Percentiles rank a stretch among this genome's conserved stretches.
Conservation (phyloP, 192 early-diverging fungal species). For the Mortierella alpina region DNA sequence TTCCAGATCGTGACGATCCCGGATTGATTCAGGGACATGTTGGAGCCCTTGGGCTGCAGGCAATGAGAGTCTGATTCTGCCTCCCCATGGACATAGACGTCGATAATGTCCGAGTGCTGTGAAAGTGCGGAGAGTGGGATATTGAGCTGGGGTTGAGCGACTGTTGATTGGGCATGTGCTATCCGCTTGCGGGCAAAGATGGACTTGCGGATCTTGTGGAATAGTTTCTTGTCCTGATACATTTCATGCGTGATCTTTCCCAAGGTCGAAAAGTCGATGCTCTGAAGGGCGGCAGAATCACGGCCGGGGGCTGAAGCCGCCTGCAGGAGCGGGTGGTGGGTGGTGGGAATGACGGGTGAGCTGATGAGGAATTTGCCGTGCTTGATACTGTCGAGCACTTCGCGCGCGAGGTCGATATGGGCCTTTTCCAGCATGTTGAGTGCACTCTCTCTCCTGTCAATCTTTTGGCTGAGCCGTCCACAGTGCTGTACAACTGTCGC, state of each 20-base stretch:
- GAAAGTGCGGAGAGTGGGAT: slow-evolving; percentile 29
- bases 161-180: neutral
- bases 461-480: slow-evolving; percentile 55
- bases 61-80: neutral
- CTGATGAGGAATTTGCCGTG: slow-evolving; percentile 17
- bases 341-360: slow-evolving; percentile 1
- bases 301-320: slow-evolving; percentile 1
- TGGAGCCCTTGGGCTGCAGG: slow-evolving; percentile 12
- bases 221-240: slow-evolving; percentile 32
- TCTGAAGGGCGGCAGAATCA: slow-evolving; percentile 1
- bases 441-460: slow-evolving; percentile 54
- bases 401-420: slow-evolving; percentile 58
- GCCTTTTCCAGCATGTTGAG: slow-evolving; percentile 60
- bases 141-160: slow-evolving; percentile 29
- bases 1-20: slow-evolving; percentile 49
- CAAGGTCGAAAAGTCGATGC: slow-evolving; percentile 10
- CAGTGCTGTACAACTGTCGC: slow-evolving; percentile 64
- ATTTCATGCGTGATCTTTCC: slow-evolving; percentile 26
- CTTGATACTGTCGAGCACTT: slow-evolving; percentile 37
- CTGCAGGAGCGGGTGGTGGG: slow-evolving; percentile 13
- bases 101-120: slow-evolving; percentile 49
- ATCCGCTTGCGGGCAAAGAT: slow-evolving; percentile 48
- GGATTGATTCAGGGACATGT: slow-evolving; percentile 20
- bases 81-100: slow-evolving; percentile 40
- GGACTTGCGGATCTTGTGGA: slow-evolving; percentile 32